phyloP scores from a whole-genome alignment of 768 basidiomycete species.

The Pleurotus citrinopileatus region DNA sequence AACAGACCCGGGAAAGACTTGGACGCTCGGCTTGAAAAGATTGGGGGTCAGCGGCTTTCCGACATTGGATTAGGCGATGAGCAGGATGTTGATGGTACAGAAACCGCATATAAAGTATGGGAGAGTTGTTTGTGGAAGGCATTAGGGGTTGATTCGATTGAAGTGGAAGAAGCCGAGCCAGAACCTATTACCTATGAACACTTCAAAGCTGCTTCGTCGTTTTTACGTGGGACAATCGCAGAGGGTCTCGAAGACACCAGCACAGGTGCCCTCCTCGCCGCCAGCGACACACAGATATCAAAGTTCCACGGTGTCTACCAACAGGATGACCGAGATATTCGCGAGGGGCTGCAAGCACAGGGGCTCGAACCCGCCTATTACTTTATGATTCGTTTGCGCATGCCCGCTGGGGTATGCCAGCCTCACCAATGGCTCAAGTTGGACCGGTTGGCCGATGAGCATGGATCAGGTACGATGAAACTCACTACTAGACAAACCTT shows the following conservation, averaged over 20 bases:
- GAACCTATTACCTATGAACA: slow-evolving; percentile 99
- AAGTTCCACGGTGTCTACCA: slow-evolving; percentile 98
- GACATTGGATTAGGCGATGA: slow-evolving; percentile 89
- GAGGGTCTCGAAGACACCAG: slow-evolving; percentile 85
- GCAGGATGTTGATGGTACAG: slow-evolving; percentile 93
- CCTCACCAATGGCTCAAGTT: slow-evolving; percentile 93
- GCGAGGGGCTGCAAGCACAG: slow-evolving; percentile 89
- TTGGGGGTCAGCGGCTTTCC: slow-evolving; percentile 77
- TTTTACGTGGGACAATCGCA: slow-evolving; percentile 90
- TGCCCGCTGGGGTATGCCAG: slow-evolving; percentile 93
- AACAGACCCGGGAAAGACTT: slow-evolving; percentile 95
- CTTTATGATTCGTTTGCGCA: slow-evolving; percentile 98
- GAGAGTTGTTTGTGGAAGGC: slow-evolving; percentile 93
- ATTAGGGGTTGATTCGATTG: slow-evolving; percentile 85
- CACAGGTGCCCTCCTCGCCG: slow-evolving; percentile 86
- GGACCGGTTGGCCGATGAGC: slow-evolving; percentile 95
- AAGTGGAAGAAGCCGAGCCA: slow-evolving; percentile 89
- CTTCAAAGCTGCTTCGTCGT: slow-evolving; percentile 95
- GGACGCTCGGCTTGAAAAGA: slow-evolving; percentile 69
- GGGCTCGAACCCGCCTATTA: slow-evolving; percentile 94
- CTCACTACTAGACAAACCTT: slow-evolving; percentile 97
- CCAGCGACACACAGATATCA: slow-evolving; percentile 90
- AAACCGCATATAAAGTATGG: slow-evolving; percentile 96
- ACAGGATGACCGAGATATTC: slow-evolving; percentile 97
- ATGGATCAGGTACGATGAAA: slow-evolving; percentile 92